Conservation (phyloP, 768 basidiomycete species). For the Nidularia sp. region DNA sequence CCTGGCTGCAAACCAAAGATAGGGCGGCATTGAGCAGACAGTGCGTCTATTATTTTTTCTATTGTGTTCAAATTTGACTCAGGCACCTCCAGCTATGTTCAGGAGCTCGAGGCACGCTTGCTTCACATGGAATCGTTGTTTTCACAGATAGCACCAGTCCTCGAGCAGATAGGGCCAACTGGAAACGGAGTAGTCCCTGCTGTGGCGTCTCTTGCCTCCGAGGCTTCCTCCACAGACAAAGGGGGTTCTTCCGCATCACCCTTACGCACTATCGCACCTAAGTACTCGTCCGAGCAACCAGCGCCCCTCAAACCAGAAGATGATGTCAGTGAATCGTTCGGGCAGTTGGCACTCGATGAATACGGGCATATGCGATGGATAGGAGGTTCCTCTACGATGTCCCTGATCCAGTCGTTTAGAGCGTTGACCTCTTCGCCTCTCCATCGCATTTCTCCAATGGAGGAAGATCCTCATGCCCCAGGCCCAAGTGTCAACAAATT, state of each 20-base stretch:
- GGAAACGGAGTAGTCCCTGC: slow-evolving; percentile 33
- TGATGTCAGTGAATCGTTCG: slow-evolving; percentile 81
- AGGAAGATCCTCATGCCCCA: slow-evolving; percentile 76
- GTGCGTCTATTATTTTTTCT: slow-evolving; percentile 39
- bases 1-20: slow-evolving; percentile 90
- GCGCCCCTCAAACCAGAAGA: slow-evolving; percentile 58
- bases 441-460: slow-evolving; percentile 78
- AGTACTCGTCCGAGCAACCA: slow-evolving; percentile 29
- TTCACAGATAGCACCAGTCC: slow-evolving; percentile 73
- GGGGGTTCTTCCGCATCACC: slow-evolving; percentile 29
- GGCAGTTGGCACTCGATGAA: slow-evolving; percentile 84
- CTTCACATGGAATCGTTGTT: slow-evolving; percentile 89
- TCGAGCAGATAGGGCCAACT: slow-evolving; percentile 66
- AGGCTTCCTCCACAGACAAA: slow-evolving; percentile 28
- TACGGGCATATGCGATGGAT: slow-evolving; percentile 92
- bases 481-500: slow-evolving; percentile 80
- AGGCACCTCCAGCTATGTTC: slow-evolving; percentile 64
- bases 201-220: slow-evolving; percentile 23
- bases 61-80: slow-evolving; percentile 7
- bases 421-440: slow-evolving; percentile 70
- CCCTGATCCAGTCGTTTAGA: slow-evolving; percentile 84
- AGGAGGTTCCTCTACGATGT: slow-evolving; percentile 89
- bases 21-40: slow-evolving; percentile 87
- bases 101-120: slow-evolving; percentile 84
- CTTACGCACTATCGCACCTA: slow-evolving; percentile 31